These are phyloP conservation scores for Lenwebbia sp. DNA, from an alignment of 345 rosid species.

Conservation along the genomic window DNA sequence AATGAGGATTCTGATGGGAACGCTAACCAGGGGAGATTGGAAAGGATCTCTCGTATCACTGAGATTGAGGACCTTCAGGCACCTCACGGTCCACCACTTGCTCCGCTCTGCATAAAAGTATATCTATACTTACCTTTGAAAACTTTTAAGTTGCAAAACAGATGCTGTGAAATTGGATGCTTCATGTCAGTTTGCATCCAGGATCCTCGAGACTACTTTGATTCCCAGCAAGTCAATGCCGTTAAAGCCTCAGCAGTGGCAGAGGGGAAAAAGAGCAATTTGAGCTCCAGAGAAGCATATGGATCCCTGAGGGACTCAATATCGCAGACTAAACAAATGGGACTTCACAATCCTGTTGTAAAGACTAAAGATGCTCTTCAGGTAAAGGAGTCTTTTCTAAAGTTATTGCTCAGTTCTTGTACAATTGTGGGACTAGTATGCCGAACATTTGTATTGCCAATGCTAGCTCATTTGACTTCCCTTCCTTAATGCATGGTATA, in stretches of 20 bases:
- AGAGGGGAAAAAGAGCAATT: slow-evolving; percentile 25
- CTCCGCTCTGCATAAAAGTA: slow-evolving; percentile 80
- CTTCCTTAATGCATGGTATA: slow-evolving; percentile 2
- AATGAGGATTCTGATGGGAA: slow-evolving; percentile 35
- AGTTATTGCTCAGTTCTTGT: background rate
- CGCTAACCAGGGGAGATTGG: slow-evolving; percentile 30
- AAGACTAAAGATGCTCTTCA: slow-evolving; percentile 65
- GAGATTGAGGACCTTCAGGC: slow-evolving; percentile 84
- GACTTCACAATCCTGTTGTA: slow-evolving; percentile 54
- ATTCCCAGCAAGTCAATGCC: slow-evolving; percentile 81
- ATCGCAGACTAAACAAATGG: slow-evolving; percentile 33
- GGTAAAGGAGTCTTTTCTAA: slow-evolving; percentile 24
- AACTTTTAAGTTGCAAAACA: background rate
- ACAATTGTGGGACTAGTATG: background rate
- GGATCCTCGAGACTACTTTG: slow-evolving; percentile 97
- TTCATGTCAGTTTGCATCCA: slow-evolving; percentile 9
- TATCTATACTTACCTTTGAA: background rate
- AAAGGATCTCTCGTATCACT: slow-evolving; percentile 41
- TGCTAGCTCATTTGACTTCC: background rate
- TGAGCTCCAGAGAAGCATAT: slow-evolving; percentile 52
- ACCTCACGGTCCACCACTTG: slow-evolving; percentile 43
- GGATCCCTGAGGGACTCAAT: slow-evolving; percentile 55
- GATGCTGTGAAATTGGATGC: background rate
- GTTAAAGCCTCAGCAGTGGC: slow-evolving; percentile 21
- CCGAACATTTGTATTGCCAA: background rate